Base-by-base conservation (phyloP, 2,329 filamentous ascomycete species). In the Neofusicoccum umdonicola region DNA sequence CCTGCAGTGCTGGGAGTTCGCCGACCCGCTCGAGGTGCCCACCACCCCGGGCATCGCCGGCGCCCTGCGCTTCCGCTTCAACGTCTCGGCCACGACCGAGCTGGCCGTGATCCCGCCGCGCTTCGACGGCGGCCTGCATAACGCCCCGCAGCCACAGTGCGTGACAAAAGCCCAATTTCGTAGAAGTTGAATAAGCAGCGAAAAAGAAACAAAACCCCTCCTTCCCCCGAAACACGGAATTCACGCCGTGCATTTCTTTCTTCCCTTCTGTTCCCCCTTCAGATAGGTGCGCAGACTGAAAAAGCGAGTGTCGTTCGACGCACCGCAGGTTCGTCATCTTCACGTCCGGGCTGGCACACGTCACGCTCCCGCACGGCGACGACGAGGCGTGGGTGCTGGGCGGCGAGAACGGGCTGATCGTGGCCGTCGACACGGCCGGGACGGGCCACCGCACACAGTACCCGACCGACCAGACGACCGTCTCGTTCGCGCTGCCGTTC, bases 1-100 rank as follows among this genome's bases (percentile, higher is more conserved):
- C 4, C 70, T 77, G 41, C 70, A 77, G 66, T 78, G 75, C 67
- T 77, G 74, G 75, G 67, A 71, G 22, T 71, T 77, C 56, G 67
- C 51, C 31, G 63, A 64, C 4, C 73, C 74, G 3, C 71, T 77
- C 66, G 44, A 62, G 4, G 56, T 66, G 3, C 72, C 74, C 2
- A 68, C 71, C 1, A 67, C 68, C 8, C 73, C 73, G 13, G 76
- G 75, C 31, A 70, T 77, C 41, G 66, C 50, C 22, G 65, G 65
- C 5, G 72, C 74, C 3, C 70, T 76, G 67, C 39, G 51, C 7
- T 65, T 60, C 31, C 3, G 12, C 3, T 42, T 61, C 54, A 56
- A 61, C n/a, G 9, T 60, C 4, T 44, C 63, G 4, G 70, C 69
- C 8, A 68, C 73, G 35, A 65, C 72, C 41, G 66, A 68, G 11